Evolutionary conservation across 192 early-diverging fungal genomes (phyloP).

Genomic region (Dissophora ornata): DNA sequence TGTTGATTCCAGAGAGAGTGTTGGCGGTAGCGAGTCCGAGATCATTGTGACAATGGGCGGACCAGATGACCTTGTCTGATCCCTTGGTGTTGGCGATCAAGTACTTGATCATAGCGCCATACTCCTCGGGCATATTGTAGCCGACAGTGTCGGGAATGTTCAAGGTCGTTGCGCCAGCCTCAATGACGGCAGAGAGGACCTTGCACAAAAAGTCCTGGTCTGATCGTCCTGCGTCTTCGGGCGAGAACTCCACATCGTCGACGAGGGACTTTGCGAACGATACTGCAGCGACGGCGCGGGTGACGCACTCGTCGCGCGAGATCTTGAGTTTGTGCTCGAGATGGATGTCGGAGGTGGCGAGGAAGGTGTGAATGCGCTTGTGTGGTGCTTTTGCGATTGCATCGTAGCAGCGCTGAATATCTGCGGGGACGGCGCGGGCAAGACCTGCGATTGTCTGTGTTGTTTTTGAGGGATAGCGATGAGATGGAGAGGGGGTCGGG

Average conservation of each 20-base stretch:
- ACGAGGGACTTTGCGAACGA: constrained; percentile 81
- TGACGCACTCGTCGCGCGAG: constrained; percentile 84
- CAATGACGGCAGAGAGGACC: constrained; percentile 84
- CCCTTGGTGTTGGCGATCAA: constrained; percentile 80
- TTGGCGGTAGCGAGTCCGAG: constrained; percentile 97
- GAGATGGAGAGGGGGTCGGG: no score
- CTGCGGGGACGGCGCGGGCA: constrained; percentile 84
- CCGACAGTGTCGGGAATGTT: constrained; percentile 99
- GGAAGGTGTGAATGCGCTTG: constrained; percentile 93
- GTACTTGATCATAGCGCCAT: constrained; percentile 87
- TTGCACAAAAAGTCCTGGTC: constrained; percentile 90
- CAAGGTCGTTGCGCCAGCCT: constrained; percentile 92
- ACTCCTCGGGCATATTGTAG: constrained; percentile 92
- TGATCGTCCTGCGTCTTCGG: constrained; percentile 93
- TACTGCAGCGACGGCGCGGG: constrained; percentile 83
- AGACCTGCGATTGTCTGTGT: constrained; percentile 85
- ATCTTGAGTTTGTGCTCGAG: constrained; percentile 95
- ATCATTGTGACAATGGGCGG: constrained; percentile 99
- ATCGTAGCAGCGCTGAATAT: constrained; percentile 91
- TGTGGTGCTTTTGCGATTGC: constrained; percentile 88
- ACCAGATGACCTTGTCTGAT: constrained; percentile 81
- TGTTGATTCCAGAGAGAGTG: constrained; percentile 88
- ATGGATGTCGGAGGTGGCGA: constrained; percentile 97
- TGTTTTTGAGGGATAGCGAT: no score
- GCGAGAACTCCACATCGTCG: constrained; percentile 92